phyloP scores from a whole-genome alignment of 345 rosid species.

The Murraya paniculata region DNA sequence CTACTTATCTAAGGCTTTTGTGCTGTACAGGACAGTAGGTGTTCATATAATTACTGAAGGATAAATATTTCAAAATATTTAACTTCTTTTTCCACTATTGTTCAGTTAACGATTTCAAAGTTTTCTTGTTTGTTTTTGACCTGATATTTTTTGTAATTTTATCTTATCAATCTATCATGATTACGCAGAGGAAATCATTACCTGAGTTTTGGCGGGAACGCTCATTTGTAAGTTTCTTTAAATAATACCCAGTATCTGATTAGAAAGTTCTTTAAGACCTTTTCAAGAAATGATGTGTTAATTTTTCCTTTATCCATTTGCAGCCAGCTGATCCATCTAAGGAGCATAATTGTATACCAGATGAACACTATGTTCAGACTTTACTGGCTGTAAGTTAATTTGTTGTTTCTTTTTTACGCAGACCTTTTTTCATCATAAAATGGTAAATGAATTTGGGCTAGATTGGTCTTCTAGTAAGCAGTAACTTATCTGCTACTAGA shows the following conservation, averaged over 20 bases:
- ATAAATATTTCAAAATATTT: not conserved
- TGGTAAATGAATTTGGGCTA: not conserved
- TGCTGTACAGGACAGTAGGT: not conserved
- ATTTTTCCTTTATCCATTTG: constrained; percentile 18
- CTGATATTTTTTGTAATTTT: constrained; percentile 1
- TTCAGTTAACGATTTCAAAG: not conserved
- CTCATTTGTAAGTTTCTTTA: constrained; percentile 57
- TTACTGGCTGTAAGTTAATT: constrained; percentile 69
- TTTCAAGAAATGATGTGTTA: constrained; percentile 5
- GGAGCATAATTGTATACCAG: constrained; percentile 97
- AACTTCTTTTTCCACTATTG: not conserved
- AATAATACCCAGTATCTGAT: not conserved
- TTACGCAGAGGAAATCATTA: constrained; percentile 72
- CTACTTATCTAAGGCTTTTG: constrained; percentile 25
- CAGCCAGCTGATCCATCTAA: constrained; percentile 76
- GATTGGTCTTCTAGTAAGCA: constrained; percentile 1
- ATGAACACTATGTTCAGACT: constrained; percentile 96
- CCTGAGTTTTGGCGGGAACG: constrained; percentile 96
- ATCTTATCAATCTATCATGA: constrained; percentile 6
- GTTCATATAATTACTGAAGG: not conserved
- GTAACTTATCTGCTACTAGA: not conserved
- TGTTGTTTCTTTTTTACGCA: not conserved
- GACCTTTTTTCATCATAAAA: not conserved
- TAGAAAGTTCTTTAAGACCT: not conserved
- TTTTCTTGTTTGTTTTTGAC: constrained; percentile 7